These are phyloP conservation scores for Phytophthora fragariaefolia DNA, from an alignment of 352 stramenopile genomes.

Conservation along the genomic window DNA sequence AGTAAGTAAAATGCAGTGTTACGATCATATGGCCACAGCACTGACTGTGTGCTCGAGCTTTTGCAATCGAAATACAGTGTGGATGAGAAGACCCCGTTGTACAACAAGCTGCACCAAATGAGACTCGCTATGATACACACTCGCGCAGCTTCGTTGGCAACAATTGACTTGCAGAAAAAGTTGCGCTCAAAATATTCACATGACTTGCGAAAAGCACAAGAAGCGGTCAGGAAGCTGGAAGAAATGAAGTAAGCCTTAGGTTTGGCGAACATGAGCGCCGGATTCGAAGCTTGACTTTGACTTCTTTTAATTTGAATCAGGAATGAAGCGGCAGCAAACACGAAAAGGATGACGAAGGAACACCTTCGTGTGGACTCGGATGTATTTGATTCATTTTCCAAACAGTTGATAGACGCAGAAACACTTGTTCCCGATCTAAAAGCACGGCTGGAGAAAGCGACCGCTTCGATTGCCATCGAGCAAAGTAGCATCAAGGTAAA, in stretches of 20 bases:
- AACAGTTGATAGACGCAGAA: slow-evolving; percentile 61
- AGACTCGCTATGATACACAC: slow-evolving; percentile 53
- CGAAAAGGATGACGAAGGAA: slow-evolving; percentile 30
- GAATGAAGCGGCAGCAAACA: not conserved
- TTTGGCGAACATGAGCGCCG: not conserved
- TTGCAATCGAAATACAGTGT: slow-evolving; percentile 32
- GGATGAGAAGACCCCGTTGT: slow-evolving; percentile 50
- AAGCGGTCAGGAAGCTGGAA: slow-evolving; percentile 49
- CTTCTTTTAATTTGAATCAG: slow-evolving; percentile 7
- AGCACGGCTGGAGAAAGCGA: slow-evolving; percentile 44
- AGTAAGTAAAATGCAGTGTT: slow-evolving; percentile 45
- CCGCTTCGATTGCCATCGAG: slow-evolving; percentile 45
- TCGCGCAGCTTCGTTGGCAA: slow-evolving; percentile 26
- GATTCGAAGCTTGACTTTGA: no score
- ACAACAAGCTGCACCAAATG: slow-evolving; percentile 67
- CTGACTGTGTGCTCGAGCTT: not conserved
- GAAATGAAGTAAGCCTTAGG: slow-evolving; percentile 40
- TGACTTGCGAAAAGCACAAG: slow-evolving; percentile 54
- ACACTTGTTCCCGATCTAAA: slow-evolving; percentile 58
- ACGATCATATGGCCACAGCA: not conserved
- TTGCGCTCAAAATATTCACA: slow-evolving; percentile 56
- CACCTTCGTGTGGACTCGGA: slow-evolving; percentile 63
- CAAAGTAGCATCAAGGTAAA: slow-evolving; percentile 59
- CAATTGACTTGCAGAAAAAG: slow-evolving; percentile 48
- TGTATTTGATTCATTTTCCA: slow-evolving; percentile 70